Evolutionary conservation across 495 filamentous ascomycete genomes (phyloP).

Genomic region (Copromyces sp.): DNA sequence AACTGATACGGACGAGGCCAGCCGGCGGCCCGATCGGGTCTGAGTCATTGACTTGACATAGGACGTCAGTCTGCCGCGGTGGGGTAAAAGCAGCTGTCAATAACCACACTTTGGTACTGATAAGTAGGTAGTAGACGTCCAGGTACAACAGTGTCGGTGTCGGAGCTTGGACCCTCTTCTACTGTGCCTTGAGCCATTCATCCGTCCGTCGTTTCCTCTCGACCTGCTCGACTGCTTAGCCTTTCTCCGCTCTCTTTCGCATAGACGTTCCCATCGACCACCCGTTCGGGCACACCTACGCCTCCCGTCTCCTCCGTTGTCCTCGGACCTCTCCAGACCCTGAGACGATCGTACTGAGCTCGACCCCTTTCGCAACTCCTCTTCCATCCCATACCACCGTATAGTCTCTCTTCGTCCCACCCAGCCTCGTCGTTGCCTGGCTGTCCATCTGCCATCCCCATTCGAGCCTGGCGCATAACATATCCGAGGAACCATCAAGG

Average conservation of each 20-base stretch:
- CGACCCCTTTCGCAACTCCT: neutral
- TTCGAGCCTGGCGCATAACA: neutral
- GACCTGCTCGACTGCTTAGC: neutral
- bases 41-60: slow-evolving; percentile 32
- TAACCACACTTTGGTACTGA: neutral
- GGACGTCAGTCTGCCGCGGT: slow-evolving; percentile 26
- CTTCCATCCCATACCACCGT: neutral
- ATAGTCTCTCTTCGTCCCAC: neutral
- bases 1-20: neutral
- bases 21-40: slow-evolving; percentile 17
- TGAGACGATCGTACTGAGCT: neutral
- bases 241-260: neutral
- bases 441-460: neutral
- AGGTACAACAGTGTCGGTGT: slow-evolving; percentile 1
- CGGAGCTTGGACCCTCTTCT: slow-evolving; percentile 1
- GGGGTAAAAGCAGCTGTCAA: slow-evolving; percentile 8
- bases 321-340: neutral
- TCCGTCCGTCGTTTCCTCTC: neutral
- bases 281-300: neutral
- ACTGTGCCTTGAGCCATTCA: neutral
- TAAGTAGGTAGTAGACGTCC: neutral
- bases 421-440: neutral
- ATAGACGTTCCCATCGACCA: neutral
- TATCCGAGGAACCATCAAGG: neutral
- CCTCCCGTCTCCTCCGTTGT: neutral